Base-by-base conservation (phyloP, 2,329 filamentous ascomycete genomes). In the Colletotrichum shisoi region DNA sequence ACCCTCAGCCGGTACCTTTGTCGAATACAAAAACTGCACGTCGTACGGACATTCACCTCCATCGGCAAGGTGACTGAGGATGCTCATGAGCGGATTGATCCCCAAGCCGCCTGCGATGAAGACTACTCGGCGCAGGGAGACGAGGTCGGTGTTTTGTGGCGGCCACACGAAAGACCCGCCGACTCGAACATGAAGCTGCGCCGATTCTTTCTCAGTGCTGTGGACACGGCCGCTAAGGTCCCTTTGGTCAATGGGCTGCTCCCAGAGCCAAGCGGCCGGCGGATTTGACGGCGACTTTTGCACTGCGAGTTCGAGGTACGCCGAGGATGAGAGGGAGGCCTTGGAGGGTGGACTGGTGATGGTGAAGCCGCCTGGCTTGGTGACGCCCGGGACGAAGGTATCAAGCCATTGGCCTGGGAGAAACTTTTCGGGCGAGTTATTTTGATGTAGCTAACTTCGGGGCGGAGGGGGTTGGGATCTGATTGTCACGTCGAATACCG, bases 361-460 rank as follows among this genome's bases (percentile, higher is more conserved):
- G 48, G 93, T 96, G 81, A 96, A 97, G 65, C 93, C 93, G 40
- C 93, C 93, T 3, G 92, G 89, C 75, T 90, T 88, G 49, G 84
- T 73, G 51, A 92, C 79, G 44, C 81, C 82, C 1, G 93, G 92
- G 60, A 93, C 85, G 75, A 91, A 89, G 7, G 93, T 89, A 76
- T 97, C 93, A 63, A 97, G 84, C 92, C 93, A 97, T 82, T 96
- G 93, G 61, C 93, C 93, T 5, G 93, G 87, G 6, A 88, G 83
- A 78, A 95, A 96, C 84, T 91, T 76, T 49, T 74, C 67, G 73
- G 69, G 63, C 70, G 62, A 69, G 31, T 60, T 39, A 34, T 8
- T 62, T 34, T 39, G 13, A 12, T 21, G 8, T n/a, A 21, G 19
- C 7, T 3, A 9, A 21, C 3, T 21, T 13, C 11, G 7, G 1